phyloP scores from a whole-genome alignment of 1,284 basidiomycete genomes.

The Puccinia hordei region DNA sequence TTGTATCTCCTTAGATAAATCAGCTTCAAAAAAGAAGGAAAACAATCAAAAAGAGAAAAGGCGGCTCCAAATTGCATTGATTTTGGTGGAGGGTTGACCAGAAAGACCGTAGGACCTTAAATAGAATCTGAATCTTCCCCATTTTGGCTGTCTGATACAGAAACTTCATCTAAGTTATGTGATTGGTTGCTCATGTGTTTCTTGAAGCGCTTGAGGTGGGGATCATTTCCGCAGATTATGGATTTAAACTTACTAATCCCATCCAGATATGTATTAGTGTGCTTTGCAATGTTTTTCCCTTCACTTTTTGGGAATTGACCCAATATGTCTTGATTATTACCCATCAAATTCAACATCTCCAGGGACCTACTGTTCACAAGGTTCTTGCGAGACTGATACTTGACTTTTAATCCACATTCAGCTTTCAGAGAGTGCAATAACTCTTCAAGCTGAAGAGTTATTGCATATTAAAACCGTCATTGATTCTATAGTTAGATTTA shows the following conservation, averaged over 20 bases:
- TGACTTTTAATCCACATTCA: background rate
- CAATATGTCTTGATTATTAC: constrained; percentile 5
- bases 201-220: background rate
- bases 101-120: background rate
- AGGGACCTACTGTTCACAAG: background rate
- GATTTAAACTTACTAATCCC: background rate
- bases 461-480: no score
- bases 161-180: background rate
- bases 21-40: background rate
- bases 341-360: constrained; percentile 4
- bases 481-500: background rate
- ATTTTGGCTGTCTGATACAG: background rate
- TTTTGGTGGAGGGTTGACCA: background rate
- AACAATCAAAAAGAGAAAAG: background rate
- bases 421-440: constrained; percentile 3
- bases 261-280: background rate
- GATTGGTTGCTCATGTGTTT: background rate
- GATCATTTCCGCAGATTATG: background rate
- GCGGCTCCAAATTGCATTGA: background rate
- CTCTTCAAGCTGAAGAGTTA: background rate
- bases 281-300: background rate
- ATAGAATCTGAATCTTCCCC: background rate
- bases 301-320: background rate
- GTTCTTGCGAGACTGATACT: background rate
- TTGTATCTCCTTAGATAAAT: background rate